These are phyloP conservation scores for Rutidosis leptorrhynchoides DNA, from an alignment of 129 eudicot species.

Conservation along the genomic window DNA sequence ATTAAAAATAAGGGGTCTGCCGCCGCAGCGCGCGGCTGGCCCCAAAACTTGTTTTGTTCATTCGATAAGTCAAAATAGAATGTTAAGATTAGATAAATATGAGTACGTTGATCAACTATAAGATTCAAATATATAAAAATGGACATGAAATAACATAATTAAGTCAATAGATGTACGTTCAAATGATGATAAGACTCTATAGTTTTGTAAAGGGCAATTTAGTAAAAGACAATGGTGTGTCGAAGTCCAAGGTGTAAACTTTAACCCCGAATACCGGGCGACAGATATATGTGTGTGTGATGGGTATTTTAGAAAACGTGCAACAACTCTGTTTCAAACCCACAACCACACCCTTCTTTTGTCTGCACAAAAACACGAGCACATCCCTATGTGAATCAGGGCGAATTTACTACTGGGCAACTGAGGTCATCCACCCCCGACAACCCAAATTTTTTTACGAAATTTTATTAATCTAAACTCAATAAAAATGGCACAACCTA, in stretches of 20 bases:
- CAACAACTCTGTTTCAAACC: slow-evolving; percentile 34
- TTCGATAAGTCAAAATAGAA: too few species aligned
- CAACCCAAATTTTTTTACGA: too few species aligned
- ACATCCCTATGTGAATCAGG: slow-evolving; percentile 5
- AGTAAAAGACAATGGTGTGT: slow-evolving; percentile 15
- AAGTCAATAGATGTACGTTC: slow-evolving; percentile 22
- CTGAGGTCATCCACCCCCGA: too few species aligned
- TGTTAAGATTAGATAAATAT: background rate
- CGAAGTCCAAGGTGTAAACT: slow-evolving; percentile 38
- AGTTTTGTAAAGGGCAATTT: slow-evolving; percentile 5
- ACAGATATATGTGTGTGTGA: slow-evolving; percentile 30
- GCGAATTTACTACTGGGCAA: too few species aligned
- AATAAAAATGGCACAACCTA: too few species aligned
- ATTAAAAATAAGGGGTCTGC: too few species aligned
- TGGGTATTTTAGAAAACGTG: slow-evolving; percentile 39
- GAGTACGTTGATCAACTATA: background rate
- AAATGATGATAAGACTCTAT: slow-evolving; percentile 26
- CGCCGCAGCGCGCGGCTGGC: too few species aligned
- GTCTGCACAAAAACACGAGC: slow-evolving; percentile 23
- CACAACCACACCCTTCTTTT: slow-evolving; percentile 26
- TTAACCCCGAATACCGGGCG: slow-evolving; percentile 41
- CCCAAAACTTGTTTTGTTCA: too few species aligned
- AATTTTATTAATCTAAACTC: too few species aligned
- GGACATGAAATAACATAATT: background rate
- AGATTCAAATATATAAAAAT: background rate